Percentiles rank a stretch among this genome's conserved stretches.
These are phyloP conservation scores for Talaromyces sp. DNA, from an alignment of 2,329 filamentous ascomycete genomes.

Conservation along the genomic window DNA sequence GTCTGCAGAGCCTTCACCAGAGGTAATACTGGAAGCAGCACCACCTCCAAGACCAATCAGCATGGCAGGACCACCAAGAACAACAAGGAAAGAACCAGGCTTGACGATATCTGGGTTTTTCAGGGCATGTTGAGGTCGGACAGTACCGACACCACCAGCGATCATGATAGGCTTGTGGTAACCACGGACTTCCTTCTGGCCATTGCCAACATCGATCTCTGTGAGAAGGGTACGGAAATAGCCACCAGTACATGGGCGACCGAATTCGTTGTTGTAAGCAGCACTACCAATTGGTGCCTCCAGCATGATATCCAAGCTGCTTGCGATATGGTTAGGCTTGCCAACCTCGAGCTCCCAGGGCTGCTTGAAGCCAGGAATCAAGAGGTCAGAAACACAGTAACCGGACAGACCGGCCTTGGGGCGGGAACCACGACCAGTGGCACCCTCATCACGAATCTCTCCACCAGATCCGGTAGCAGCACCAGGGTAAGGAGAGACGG, in stretches of 20 bases:
- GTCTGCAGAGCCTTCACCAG: slow-evolving; percentile 84
- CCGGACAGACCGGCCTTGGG: slow-evolving; percentile 91
- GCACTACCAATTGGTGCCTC: slow-evolving; percentile 95
- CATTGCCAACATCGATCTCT: slow-evolving; percentile 62
- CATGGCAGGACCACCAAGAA: slow-evolving; percentile 96
- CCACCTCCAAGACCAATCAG: slow-evolving; percentile 94
- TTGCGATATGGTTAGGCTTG: slow-evolving; percentile 87
- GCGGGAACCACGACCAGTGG: slow-evolving; percentile 87
- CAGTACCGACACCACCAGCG: slow-evolving; percentile 90
- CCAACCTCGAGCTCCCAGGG: slow-evolving; percentile 94
- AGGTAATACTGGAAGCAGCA: slow-evolving; percentile 87
- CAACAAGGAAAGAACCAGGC: slow-evolving; percentile 86
- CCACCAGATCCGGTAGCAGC: slow-evolving; percentile 94
- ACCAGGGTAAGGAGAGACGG: slow-evolving; percentile 89
- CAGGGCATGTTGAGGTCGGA: slow-evolving; percentile 85
- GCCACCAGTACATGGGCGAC: slow-evolving; percentile 81
- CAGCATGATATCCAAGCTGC: slow-evolving; percentile 94
- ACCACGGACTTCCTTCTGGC: slow-evolving; percentile 73
- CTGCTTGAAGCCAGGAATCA: slow-evolving; percentile 78
- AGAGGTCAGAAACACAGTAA: slow-evolving; percentile 92
- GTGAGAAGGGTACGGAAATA: slow-evolving; percentile 90
- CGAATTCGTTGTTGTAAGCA: slow-evolving; percentile 97
- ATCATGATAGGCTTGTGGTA: slow-evolving; percentile 99
- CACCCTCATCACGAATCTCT: slow-evolving; percentile 93
- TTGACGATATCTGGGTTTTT: slow-evolving; percentile 80